phyloP scores from a whole-genome alignment of 306 rosid species.

The Ziziphus jujuba region DNA sequence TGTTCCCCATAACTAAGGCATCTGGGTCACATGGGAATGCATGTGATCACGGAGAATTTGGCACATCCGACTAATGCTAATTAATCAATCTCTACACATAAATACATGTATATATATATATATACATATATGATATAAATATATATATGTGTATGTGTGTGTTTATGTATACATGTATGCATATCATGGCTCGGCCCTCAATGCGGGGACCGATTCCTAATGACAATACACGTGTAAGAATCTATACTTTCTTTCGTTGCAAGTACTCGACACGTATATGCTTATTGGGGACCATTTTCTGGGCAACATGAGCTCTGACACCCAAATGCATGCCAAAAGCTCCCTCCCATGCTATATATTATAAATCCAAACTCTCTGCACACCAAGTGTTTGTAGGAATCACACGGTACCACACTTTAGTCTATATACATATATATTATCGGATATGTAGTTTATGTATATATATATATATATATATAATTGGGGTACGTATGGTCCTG shows the following conservation, averaged over 20 bases:
- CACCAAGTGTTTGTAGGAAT: not conserved
- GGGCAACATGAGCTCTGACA: slow-evolving; percentile 14
- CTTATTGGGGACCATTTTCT: slow-evolving; percentile 16
- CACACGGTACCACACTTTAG: not conserved
- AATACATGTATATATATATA: no score
- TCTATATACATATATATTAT: not conserved
- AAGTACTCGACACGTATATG: slow-evolving; percentile 20
- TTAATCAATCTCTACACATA: not conserved
- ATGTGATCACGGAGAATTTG: slow-evolving; percentile 26
- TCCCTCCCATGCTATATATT: slow-evolving; percentile 5
- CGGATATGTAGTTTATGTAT: not conserved
- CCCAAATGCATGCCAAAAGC: slow-evolving; percentile 19
- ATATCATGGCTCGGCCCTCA: slow-evolving; percentile 37
- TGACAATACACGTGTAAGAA: slow-evolving; percentile 32
- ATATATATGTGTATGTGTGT: no score
- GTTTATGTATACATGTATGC: not conserved
- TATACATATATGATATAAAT: no score
- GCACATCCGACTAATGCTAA: slow-evolving; percentile 18
- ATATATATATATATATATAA: no score
- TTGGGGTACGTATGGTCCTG: not conserved
- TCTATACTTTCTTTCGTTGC: not conserved
- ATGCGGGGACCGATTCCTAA: slow-evolving; percentile 46
- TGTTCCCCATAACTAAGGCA: slow-evolving; percentile 32
- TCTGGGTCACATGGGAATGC: slow-evolving; percentile 45
- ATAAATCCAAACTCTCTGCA: not conserved